Evolutionary conservation across 2,329 filamentous ascomycete species (phyloP).

Genomic region (Moelleriella libera): DNA sequence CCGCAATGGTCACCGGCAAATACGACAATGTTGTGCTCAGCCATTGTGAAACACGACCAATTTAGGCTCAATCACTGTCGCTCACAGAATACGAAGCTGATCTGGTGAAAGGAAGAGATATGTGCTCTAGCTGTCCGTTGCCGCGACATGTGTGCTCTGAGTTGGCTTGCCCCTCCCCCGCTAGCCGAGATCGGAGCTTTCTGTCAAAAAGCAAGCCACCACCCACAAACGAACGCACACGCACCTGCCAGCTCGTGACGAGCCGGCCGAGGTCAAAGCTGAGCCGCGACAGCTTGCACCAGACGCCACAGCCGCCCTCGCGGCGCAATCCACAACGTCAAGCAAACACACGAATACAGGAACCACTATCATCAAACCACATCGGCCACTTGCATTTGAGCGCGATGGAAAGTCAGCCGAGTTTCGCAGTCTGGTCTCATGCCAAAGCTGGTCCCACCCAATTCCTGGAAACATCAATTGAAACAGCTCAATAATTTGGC

Average conservation of each 20-base stretch:
- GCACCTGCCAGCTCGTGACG: not conserved
- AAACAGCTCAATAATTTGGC: not conserved
- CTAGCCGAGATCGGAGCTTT: slow-evolving; percentile 5
- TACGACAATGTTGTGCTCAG: slow-evolving; percentile 64
- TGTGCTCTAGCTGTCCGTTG: not conserved
- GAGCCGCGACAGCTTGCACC: no score
- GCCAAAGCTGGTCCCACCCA: no score
- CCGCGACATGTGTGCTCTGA: not conserved
- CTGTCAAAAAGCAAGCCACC: not conserved
- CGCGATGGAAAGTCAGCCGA: no score
- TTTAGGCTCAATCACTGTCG: not conserved
- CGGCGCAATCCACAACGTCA: no score
- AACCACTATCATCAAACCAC: no score
- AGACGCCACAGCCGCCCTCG: no score
- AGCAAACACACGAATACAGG: no score
- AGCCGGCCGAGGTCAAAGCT: no score
- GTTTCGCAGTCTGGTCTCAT: no score
- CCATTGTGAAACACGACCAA: slow-evolving; percentile 30
- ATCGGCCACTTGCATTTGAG: no score
- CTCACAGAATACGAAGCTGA: not conserved
- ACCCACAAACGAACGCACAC: no score
- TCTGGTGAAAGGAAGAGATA: not conserved
- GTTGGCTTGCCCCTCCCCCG: slow-evolving; percentile 3
- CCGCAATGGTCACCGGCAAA: slow-evolving; percentile 76
- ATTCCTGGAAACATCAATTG: not conserved